Conservation (phyloP, 148 eudicot genomes). For the Arctostaphylos glauca region DNA sequence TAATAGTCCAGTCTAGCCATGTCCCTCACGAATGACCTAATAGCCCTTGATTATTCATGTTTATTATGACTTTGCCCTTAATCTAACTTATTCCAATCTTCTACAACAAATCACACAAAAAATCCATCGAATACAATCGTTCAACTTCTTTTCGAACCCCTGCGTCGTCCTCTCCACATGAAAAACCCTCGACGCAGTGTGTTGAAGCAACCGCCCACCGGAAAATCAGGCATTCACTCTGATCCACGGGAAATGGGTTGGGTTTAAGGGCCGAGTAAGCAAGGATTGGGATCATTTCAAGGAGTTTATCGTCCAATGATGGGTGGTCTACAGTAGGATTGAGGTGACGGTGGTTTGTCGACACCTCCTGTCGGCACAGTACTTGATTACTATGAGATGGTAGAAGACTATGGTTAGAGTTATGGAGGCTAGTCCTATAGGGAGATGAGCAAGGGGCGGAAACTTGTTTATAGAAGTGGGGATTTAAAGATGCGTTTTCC, state of each 20-base stretch:
- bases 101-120: no score
- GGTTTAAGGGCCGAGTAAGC: constrained; percentile 24
- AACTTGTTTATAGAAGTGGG: neutral
- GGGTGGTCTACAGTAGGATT: no score
- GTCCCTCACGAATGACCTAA: no score
- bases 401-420: constrained; percentile 27
- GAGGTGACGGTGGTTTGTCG: no score
- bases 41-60: no score
- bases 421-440: constrained; percentile 35
- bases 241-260: constrained; percentile 20
- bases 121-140: constrained; percentile 39
- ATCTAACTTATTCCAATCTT: no score
- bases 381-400: constrained; percentile 37
- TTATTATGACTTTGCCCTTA: no score
- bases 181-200: constrained; percentile 15
- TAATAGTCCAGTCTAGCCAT: no score
- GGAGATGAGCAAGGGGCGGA: constrained; percentile 40
- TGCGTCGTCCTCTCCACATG: neutral
- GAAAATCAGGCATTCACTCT: constrained; percentile 48
- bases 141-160: neutral
- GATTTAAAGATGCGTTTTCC: neutral
- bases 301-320: no score
- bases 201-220: neutral
- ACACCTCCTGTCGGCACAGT: constrained; percentile 20
- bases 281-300: constrained; percentile 41